These are phyloP conservation scores for Tagetes erecta DNA, from an alignment of 129 eudicot species.

Conservation along the genomic window DNA sequence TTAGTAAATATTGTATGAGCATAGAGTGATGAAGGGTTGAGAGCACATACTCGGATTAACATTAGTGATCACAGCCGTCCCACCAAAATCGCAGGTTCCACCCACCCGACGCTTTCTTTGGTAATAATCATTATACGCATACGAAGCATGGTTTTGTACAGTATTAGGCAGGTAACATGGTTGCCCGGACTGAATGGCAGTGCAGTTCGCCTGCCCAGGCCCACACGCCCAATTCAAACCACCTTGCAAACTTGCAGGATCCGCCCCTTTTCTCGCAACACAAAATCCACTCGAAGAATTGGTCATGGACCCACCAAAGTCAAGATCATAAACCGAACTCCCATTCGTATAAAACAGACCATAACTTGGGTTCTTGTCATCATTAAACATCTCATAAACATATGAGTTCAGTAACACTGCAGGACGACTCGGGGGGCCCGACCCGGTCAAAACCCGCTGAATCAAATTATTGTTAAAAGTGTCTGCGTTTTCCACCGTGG, in stretches of 20 bases:
- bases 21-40: neutral
- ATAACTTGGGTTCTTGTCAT: slow-evolving; percentile 51
- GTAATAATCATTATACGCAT: slow-evolving; percentile 43
- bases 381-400: slow-evolving; percentile 60
- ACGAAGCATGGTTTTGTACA: slow-evolving; percentile 43
- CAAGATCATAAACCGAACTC: slow-evolving; percentile 53
- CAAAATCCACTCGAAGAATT: slow-evolving; percentile 33
- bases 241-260: slow-evolving; percentile 19
- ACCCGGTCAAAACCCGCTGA: slow-evolving; percentile 48
- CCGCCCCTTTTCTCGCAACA: slow-evolving; percentile 41
- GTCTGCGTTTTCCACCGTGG: slow-evolving; percentile 58
- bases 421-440: slow-evolving; percentile 72
- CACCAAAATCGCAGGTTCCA: slow-evolving; percentile 47
- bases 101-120: slow-evolving; percentile 35
- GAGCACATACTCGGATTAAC: slow-evolving; percentile 37
- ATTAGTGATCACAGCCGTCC: slow-evolving; percentile 32
- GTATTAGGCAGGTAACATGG: slow-evolving; percentile 42
- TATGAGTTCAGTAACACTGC: slow-evolving; percentile 49
- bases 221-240: slow-evolving; percentile 49
- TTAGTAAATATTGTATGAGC: neutral
- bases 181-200: slow-evolving; percentile 36
- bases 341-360: slow-evolving; percentile 64
- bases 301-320: slow-evolving; percentile 26
- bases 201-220: slow-evolving; percentile 42
- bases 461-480: slow-evolving; percentile 61